Evolutionary conservation across 2,329 filamentous ascomycete genomes (phyloP).

Genomic region (Fusarium torulosum): DNA sequence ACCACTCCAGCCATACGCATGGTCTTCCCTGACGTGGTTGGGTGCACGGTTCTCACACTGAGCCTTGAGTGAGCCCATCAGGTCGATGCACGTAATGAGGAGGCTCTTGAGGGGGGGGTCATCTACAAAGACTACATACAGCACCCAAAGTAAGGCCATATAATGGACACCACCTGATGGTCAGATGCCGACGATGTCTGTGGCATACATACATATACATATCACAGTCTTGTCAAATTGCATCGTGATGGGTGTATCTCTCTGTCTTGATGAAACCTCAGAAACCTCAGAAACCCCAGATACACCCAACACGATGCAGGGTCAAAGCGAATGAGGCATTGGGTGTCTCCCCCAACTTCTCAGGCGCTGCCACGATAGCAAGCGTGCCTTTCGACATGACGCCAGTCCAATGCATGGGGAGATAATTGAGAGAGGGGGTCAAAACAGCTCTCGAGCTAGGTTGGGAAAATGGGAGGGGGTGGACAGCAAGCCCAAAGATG

Average conservation of each 20-base stretch:
- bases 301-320: slow-evolving; percentile 33
- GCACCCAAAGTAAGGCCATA: not conserved
- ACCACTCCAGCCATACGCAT: slow-evolving; percentile 48
- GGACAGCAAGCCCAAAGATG: slow-evolving; percentile 48
- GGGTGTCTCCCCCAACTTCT: slow-evolving; percentile 47
- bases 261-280: not conserved
- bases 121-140: not conserved
- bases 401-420: slow-evolving; percentile 46
- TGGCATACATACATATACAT: slow-evolving; percentile 19
- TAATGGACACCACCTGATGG: slow-evolving; percentile 45
- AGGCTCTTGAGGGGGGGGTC: slow-evolving; percentile 29
- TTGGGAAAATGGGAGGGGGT: slow-evolving; percentile 18
- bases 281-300: no score
- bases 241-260: not conserved
- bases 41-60: slow-evolving; percentile 46
- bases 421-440: slow-evolving; percentile 1
- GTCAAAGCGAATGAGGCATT: slow-evolving; percentile 23
- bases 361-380: slow-evolving; percentile 57
- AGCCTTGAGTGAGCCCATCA: slow-evolving; percentile 47
- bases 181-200: slow-evolving; percentile 39
- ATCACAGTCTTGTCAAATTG: not conserved
- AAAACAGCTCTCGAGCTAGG: no score
- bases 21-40: slow-evolving; percentile 49
- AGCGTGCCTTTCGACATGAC: slow-evolving; percentile 48
- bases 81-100: slow-evolving; percentile 47